These are phyloP conservation scores for Acacia concinna DNA, from an alignment of 331 rosid genomes.

Conservation along the genomic window DNA sequence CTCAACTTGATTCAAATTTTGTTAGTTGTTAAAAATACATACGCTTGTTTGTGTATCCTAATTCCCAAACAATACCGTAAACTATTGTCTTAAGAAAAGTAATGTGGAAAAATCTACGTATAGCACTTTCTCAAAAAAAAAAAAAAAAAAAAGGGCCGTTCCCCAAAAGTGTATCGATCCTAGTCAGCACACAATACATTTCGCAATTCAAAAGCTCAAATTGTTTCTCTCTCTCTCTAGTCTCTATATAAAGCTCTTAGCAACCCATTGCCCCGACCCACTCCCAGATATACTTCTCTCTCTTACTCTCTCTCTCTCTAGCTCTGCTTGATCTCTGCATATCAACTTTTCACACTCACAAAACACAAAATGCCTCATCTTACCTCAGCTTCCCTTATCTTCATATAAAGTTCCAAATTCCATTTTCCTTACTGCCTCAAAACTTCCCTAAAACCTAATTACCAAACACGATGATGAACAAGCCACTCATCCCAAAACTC, in stretches of 20 bases:
- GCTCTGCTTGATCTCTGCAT: background rate
- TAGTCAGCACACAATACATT: background rate
- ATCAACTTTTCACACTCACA: background rate
- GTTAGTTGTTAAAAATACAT: background rate
- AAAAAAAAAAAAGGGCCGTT: background rate
- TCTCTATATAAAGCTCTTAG: background rate
- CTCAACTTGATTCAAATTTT: background rate
- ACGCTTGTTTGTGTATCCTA: background rate
- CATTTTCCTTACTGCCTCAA: constrained; percentile 9
- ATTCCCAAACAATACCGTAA: too few relatives aligned
- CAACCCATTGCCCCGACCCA: background rate
- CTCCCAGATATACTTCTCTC: background rate
- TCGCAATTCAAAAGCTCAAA: constrained; percentile 11
- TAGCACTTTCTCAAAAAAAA: background rate
- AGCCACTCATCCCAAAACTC: constrained; percentile 43
- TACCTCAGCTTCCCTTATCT: constrained; percentile 8
- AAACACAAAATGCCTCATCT: constrained; percentile 33
- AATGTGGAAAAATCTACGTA: background rate
- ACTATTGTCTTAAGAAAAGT: too few relatives aligned
- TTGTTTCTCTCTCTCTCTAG: background rate
- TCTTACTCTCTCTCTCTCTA: too few relatives aligned
- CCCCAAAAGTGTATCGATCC: constrained; percentile 25
- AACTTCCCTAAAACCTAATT: background rate
- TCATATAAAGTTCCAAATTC: constrained; percentile 40
- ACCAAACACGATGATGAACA: constrained; percentile 27